Percentiles rank a stretch among this genome's conserved stretches.
Evolutionary conservation across 345 rosid species (phyloP).

Genomic region (Ailanthus altissimus): DNA sequence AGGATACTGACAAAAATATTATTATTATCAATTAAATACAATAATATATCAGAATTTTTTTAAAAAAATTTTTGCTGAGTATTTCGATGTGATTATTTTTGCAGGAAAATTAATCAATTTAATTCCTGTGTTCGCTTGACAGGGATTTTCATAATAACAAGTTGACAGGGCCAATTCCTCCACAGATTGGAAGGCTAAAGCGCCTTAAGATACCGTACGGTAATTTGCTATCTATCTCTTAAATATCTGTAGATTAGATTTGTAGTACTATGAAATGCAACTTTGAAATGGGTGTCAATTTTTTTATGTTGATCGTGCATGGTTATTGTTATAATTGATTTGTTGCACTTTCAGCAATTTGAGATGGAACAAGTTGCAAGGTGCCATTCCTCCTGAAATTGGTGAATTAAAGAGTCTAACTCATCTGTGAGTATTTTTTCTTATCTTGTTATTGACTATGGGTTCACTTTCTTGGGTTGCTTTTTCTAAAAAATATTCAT

Average conservation of each 20-base stretch:
- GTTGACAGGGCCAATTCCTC: conserved; percentile 82
- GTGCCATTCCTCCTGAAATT: conserved; percentile 72
- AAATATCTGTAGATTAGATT: background rate
- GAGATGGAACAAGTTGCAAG: conserved; percentile 96
- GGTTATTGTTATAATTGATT: background rate
- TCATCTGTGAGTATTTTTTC: conserved; percentile 66
- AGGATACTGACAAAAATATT: conserved; percentile 48
- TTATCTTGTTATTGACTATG: background rate
- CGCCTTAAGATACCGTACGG: conserved; percentile 70
- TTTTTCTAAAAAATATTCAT: background rate
- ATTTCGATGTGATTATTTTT: too few relatives aligned
- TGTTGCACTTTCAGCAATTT: conserved; percentile 53
- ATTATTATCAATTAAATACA: too few relatives aligned
- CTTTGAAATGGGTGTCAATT: background rate
- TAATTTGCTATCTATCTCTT: conserved; percentile 1
- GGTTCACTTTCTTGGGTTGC: background rate
- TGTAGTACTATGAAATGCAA: background rate
- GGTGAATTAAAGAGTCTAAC: conserved; percentile 90
- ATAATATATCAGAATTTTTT: too few relatives aligned
- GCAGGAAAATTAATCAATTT: background rate
- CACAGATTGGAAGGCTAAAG: conserved; percentile 76
- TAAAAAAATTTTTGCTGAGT: too few relatives aligned
- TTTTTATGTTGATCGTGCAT: too few relatives aligned
- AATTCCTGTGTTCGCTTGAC: conserved; percentile 20
- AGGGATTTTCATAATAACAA: conserved; percentile 92